phyloP scores from a whole-genome alignment of 2,329 filamentous ascomycete species.

The Beauveria caledonica region DNA sequence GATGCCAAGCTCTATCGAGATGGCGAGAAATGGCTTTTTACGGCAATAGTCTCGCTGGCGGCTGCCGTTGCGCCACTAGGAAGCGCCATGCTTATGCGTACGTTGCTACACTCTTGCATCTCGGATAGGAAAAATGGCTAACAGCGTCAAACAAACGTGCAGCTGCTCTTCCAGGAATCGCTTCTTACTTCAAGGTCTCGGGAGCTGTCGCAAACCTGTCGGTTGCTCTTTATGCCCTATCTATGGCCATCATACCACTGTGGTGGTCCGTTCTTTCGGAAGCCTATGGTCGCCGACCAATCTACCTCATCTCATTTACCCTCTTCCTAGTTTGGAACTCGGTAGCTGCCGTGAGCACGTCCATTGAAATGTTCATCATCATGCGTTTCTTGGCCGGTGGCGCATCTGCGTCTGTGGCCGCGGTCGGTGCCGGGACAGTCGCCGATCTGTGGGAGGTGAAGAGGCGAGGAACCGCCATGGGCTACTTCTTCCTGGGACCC shows the following conservation, averaged over 20 bases:
- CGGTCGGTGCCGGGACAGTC: slow-evolving; percentile 75
- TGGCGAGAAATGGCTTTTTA: neutral
- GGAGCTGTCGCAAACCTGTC: slow-evolving; percentile 65
- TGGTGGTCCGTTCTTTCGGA: slow-evolving; percentile 86
- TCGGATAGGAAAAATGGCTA: neutral
- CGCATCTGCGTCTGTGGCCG: slow-evolving; percentile 71
- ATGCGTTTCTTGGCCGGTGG: slow-evolving; percentile 69
- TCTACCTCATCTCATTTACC: slow-evolving; percentile 67
- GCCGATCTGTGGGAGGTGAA: slow-evolving; percentile 69
- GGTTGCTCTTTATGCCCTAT: slow-evolving; percentile 72
- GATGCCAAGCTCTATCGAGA: neutral
- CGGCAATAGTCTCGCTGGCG: neutral
- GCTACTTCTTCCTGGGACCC: slow-evolving; percentile 73
- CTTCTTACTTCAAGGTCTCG: slow-evolving; percentile 51
- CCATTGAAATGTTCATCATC: slow-evolving; percentile 67
- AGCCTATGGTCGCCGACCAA: slow-evolving; percentile 60
- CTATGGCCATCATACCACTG: slow-evolving; percentile 75
- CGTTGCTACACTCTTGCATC: neutral
- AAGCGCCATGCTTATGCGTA: slow-evolving; percentile 1
- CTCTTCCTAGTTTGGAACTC: slow-evolving; percentile 65
- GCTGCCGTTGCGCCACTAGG: neutral
- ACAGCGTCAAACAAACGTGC: slow-evolving; percentile 5
- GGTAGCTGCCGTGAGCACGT: slow-evolving; percentile 58
- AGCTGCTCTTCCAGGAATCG: slow-evolving; percentile 62
- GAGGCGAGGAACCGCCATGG: slow-evolving; percentile 70